Base-by-base conservation (phyloP, 2,329 filamentous ascomycete species). In the Monilinia vaccinii-corymbosi region DNA sequence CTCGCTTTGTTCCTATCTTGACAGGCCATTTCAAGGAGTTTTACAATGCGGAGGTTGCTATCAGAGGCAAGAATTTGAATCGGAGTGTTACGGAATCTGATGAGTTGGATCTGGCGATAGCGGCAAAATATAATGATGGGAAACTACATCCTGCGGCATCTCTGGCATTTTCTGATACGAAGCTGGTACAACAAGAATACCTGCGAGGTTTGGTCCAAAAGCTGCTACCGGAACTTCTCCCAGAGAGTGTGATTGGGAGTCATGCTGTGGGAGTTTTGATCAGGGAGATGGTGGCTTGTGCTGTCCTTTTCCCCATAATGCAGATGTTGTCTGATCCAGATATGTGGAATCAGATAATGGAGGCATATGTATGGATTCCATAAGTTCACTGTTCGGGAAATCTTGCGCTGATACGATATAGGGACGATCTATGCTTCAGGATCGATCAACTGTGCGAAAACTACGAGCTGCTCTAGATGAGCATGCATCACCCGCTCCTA, bases 281-380 rank as follows among this genome's bases (percentile, higher is more conserved):
- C 62, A 86, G 89, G 67, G 95, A 99, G 75, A 87, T 99, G 62
- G 84, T 97, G n/a, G 81, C 91, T 25, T 97, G 94, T 73, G 90
- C 91, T n/a, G 86, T 99, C 44, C 77, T 99, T 42, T 86, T 85
- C 46, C 94, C 94, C 0, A 77, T 95, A 25, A 80, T 97, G 71
- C 85, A 87, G 68, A 78, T 91, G 63, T 77, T 99, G 21, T 84
- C 89, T 6, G 93, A 99, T 67, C 92, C 95, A 1, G 95, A 99
- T 75, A 96, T 88, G 10, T 99, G 93, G 93, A 97, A 99, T 69
- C 92, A 97, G 73, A 75, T 96, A 62, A 91, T 97, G 80, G 93
- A 97, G 73, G 92, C 87, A 60, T 91, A 88, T 73, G 86, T 74
- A 65, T 70, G 74, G 63, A 23, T n/a, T 14, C 50, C 46, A 14